phyloP scores from a whole-genome alignment of 768 basidiomycete genomes.

The Russula sp. region DNA sequence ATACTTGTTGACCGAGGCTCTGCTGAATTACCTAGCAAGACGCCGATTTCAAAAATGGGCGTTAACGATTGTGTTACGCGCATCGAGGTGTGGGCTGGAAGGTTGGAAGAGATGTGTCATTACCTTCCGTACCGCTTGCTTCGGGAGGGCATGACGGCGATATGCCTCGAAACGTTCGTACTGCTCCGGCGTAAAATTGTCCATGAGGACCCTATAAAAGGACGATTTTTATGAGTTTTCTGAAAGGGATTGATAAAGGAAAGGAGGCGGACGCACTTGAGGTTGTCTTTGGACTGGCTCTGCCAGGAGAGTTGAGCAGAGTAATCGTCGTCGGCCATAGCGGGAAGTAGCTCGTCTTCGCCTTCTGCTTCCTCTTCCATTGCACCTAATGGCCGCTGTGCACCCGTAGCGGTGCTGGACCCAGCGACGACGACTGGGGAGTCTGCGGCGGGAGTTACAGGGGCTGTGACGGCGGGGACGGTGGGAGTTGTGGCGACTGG shows the following conservation, averaged over 20 bases:
- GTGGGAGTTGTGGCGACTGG: background rate
- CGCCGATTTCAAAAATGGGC: constrained; percentile 8
- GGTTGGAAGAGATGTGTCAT: constrained; percentile 13
- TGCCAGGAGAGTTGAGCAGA: constrained; percentile 79
- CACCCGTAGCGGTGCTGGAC: background rate
- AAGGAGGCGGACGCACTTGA: constrained; percentile 48
- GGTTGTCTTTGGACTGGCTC: constrained; percentile 82
- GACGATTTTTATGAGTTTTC: background rate
- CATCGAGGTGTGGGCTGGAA: background rate
- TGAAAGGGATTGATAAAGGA: background rate
- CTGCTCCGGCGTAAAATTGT: constrained; percentile 76
- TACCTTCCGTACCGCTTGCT: constrained; percentile 78
- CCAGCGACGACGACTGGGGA: background rate
- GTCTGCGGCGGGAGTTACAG: constrained; percentile 2
- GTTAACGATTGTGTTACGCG: background rate
- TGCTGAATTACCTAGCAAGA: constrained; percentile 71
- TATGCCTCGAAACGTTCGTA: constrained; percentile 90
- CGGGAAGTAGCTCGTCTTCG: constrained; percentile 70
- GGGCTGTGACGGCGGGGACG: background rate
- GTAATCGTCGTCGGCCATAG: constrained; percentile 87
- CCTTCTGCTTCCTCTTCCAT: constrained; percentile 51
- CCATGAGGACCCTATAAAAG: constrained; percentile 68
- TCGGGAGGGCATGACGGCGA: constrained; percentile 74
- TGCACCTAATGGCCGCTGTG: constrained; percentile 21
- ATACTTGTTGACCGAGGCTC: constrained; percentile 72